phyloP scores from a whole-genome alignment of 305 asterid species.

The Coffea humblotiana region DNA sequence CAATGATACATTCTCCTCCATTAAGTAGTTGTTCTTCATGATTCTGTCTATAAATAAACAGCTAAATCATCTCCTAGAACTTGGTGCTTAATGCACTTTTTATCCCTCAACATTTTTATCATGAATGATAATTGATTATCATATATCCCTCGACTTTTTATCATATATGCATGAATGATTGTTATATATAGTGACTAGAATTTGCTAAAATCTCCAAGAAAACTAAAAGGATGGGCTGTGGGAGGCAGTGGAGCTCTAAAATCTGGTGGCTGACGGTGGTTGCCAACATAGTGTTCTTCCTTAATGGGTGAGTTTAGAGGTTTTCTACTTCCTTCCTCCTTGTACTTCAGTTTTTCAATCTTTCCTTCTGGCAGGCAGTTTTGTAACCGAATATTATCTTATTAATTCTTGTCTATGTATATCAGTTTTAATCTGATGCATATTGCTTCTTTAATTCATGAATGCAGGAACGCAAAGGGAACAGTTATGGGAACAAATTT shows the following conservation, averaged over 20 bases:
- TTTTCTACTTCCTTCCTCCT: background rate
- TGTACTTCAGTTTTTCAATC: background rate
- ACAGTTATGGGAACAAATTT: background rate
- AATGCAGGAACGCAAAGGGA: background rate
- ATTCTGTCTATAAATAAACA: background rate
- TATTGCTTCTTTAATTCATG: background rate
- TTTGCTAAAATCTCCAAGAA: background rate
- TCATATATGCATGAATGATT: background rate
- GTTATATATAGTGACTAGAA: background rate
- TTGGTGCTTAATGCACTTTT: background rate
- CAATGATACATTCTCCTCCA: background rate
- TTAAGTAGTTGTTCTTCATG: background rate
- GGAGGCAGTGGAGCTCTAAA: background rate
- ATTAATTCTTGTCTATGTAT: too few species aligned
- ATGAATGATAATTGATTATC: background rate
- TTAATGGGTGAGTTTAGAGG: background rate
- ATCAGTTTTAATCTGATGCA: too few species aligned
- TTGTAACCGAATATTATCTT: too few species aligned
- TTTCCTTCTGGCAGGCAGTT: background rate
- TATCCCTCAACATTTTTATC: background rate
- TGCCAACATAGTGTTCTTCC: background rate
- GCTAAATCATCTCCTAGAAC: background rate
- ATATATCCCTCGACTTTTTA: too few species aligned
- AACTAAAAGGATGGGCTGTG: background rate
- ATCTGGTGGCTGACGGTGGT: conserved; percentile 4